Base-by-base conservation (phyloP, 129 eudicot genomes). In the Saposhnikovia divaricata region DNA sequence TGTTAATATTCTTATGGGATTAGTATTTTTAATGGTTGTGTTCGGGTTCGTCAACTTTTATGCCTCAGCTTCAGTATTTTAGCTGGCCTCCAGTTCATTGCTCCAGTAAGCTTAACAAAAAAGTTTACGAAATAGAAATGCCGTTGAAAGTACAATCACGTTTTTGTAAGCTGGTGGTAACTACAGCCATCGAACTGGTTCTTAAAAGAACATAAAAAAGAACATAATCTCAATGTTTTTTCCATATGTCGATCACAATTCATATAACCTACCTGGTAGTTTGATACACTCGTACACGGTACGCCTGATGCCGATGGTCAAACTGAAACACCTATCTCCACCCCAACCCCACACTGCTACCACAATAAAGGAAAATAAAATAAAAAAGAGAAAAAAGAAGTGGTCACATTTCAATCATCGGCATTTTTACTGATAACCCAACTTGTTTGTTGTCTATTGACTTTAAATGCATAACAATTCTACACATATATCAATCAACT, bases 1-100 rank as follows among this genome's bases (percentile, higher is more conserved):
- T 84, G 84, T 86, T 79, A 75, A 86, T 83, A 86, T 81, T 83
- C 79, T 31, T 74, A 65, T 72, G 31, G 40, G 63, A 13, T 27
- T 45, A n/a, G 23, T 80, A 72, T 31, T 75, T 74, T 75, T 18
- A 31, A 59, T 81, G 74, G 18, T 57, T 42, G 23, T 74, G 37
- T 76, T 57, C 19, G 65, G 25, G 27, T 57, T 57, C 9, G 9
- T 7, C 28, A 21, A 8, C 65, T 57, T 27, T 57, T 57, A 57
- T 21, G 8, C 65, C 0, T 10, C 0, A 28, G 28, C 28, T 57
- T 23, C 4, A 59, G 31, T 59, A 23, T 6, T 59, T 59, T 59
- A 2, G 68, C 68, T n/a, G 9, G 68, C 34, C 31, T 23, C 31
- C 31, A 15, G 5, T 48, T 5, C 19, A 14, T 4, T 13, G 13